Percentiles rank a stretch among this genome's conserved stretches.
These are phyloP conservation scores for Sporothrix dimorphospora DNA, from an alignment of 2,329 filamentous ascomycete genomes.

Conservation along the genomic window DNA sequence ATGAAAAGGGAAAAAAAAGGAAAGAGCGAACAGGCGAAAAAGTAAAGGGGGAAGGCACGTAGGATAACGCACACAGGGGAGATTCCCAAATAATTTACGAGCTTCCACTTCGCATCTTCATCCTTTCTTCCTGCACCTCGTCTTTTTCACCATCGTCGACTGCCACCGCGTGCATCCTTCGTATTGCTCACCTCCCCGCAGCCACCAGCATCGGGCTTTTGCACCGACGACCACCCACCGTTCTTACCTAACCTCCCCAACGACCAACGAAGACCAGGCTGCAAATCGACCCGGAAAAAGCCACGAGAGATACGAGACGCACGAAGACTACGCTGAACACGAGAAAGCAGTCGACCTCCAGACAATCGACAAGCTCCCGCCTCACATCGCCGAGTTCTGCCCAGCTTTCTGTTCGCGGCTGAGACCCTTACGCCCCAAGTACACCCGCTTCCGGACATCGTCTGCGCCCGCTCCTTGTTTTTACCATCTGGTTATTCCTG, in stretches of 20 bases:
- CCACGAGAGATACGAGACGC: conserved; percentile 3
- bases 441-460: conserved; percentile 11
- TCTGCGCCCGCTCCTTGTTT: neutral
- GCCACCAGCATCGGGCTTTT: conserved; percentile 9
- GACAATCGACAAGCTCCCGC: neutral
- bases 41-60: conserved; percentile 1
- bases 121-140: conserved; percentile 10
- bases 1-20: conserved; percentile 4
- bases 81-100: conserved; percentile 12
- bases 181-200: conserved; percentile 13
- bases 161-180: neutral
- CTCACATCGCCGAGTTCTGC: neutral
- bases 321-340: neutral
- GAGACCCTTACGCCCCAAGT: neutral
- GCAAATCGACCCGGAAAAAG: conserved; percentile 8
- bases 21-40: neutral
- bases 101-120: conserved; percentile 13
- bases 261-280: neutral
- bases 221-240: neutral
- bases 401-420: conserved; percentile 6
- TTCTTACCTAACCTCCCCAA: conserved; percentile 9
- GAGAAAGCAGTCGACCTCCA: conserved; percentile 2
- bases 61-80: neutral
- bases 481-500: neutral
- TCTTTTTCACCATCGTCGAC: neutral